Percentiles rank a stretch among this genome's conserved stretches.
Evolutionary conservation across 2,329 filamentous ascomycete genomes (phyloP).

Genomic region (Dryadomyces quercus-mongolicae): DNA sequence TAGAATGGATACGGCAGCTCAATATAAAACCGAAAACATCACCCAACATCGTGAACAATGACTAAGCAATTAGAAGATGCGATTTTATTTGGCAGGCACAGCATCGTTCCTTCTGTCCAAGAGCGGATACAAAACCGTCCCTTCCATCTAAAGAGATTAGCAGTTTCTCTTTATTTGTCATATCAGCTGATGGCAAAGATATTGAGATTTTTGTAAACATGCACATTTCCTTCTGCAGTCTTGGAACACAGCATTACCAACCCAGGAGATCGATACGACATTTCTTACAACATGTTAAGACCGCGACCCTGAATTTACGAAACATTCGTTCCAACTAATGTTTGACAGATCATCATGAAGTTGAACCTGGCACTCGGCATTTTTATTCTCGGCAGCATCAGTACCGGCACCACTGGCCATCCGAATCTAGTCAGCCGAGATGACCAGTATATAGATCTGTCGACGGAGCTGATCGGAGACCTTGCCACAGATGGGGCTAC

Average conservation of each 20-base stretch:
- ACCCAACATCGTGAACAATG: neutral
- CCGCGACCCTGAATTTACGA: neutral
- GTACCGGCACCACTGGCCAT: neutral
- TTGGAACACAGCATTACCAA: neutral
- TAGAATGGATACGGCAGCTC: too few relatives aligned
- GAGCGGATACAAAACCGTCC: neutral
- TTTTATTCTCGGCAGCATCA: neutral
- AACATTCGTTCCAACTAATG: neutral
- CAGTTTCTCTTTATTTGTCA: too few relatives aligned
- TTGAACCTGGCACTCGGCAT: neutral
- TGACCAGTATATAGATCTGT: neutral
- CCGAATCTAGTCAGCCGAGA: neutral
- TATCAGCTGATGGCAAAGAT: neutral
- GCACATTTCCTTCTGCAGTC: neutral
- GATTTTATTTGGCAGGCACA: neutral
- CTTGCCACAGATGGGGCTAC: conserved; percentile 21
- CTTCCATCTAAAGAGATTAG: neutral
- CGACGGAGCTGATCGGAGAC: conserved; percentile 23
- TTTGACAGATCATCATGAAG: neutral
- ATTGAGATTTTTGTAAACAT: neutral
- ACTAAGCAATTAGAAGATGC: neutral
- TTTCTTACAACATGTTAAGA: neutral
- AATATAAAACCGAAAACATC: neutral
- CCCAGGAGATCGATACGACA: neutral
- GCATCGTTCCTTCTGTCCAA: neutral